phyloP scores from a whole-genome alignment of 805 yeast species.

The Candida pseudofarinosa region DNA sequence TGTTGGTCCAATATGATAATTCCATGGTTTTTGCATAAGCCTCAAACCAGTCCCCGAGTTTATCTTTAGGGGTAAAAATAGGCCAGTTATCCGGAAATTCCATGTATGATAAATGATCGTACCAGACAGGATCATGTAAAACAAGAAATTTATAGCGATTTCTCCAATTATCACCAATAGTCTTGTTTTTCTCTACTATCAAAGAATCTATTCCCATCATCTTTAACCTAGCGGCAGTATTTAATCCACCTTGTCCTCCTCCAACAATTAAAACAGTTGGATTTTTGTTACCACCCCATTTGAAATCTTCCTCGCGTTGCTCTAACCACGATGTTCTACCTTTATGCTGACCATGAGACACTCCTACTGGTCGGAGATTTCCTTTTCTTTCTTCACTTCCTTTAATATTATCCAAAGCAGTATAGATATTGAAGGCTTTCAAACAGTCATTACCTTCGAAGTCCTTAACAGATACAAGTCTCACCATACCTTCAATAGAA shows the following conservation, averaged over 20 bases:
- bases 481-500: conserved; percentile 26
- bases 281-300: conserved; percentile 26
- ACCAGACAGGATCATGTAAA: conserved; percentile 44
- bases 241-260: conserved; percentile 46
- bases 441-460: conserved; percentile 20
- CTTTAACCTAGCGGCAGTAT: conserved; percentile 40
- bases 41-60: conserved; percentile 42
- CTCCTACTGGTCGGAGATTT: conserved; percentile 31
- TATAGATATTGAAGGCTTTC: conserved; percentile 29
- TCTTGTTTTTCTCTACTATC: conserved; percentile 32
- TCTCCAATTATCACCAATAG: conserved; percentile 47
- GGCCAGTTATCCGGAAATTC: conserved; percentile 41
- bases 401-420: conserved; percentile 29
- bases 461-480: conserved; percentile 20
- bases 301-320: conserved; percentile 22
- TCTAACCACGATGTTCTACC: conserved; percentile 39
- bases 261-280: conserved; percentile 45
- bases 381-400: conserved; percentile 29
- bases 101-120: conserved; percentile 39
- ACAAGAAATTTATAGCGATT: conserved; percentile 41
- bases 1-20: conserved; percentile 25
- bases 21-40: conserved; percentile 38
- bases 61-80: conserved; percentile 41
- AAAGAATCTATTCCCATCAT: conserved; percentile 37
- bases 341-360: conserved; percentile 35